Evolutionary conservation across 768 basidiomycete genomes (phyloP).

Genomic region (Rhizopogon salebrosus): DNA sequence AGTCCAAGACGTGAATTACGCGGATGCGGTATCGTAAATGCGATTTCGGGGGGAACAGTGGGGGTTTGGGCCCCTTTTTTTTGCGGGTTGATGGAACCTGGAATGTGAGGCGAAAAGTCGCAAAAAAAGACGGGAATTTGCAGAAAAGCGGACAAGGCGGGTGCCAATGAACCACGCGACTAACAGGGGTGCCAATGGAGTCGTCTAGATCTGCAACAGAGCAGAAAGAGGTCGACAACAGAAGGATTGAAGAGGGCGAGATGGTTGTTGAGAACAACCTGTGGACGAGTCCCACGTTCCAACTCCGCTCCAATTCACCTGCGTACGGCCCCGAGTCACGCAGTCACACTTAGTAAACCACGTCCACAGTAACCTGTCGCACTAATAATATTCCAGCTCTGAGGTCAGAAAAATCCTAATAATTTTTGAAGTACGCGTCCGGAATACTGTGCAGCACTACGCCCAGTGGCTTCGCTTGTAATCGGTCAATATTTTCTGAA

Average conservation of each 20-base stretch:
- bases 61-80: slow-evolving; percentile 19
- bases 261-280: slow-evolving; percentile 31
- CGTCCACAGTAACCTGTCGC: no score
- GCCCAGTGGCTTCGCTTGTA: no score
- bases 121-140: slow-evolving; percentile 11
- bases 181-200: not conserved
- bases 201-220: not conserved
- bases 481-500: not conserved
- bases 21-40: slow-evolving; percentile 13
- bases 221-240: slow-evolving; percentile 2
- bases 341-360: slow-evolving; percentile 10
- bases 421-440: no score
- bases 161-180: slow-evolving; percentile 4
- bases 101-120: slow-evolving; percentile 4
- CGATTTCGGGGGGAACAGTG: slow-evolving; percentile 2
- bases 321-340: slow-evolving; percentile 17
- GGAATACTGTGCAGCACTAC: no score
- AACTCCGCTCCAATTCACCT: slow-evolving; percentile 29
- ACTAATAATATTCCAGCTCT: not conserved
- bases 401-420: slow-evolving; percentile 1
- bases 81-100: slow-evolving; percentile 2
- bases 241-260: slow-evolving; percentile 13
- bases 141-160: slow-evolving; percentile 8
- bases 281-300: slow-evolving; percentile 24
- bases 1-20: slow-evolving; percentile 20